Evolutionary conservation across 495 filamentous ascomycete genomes (phyloP), one percentile per base, ranked within the genome.

Genomic region (Usnea hakonensis): DNA sequence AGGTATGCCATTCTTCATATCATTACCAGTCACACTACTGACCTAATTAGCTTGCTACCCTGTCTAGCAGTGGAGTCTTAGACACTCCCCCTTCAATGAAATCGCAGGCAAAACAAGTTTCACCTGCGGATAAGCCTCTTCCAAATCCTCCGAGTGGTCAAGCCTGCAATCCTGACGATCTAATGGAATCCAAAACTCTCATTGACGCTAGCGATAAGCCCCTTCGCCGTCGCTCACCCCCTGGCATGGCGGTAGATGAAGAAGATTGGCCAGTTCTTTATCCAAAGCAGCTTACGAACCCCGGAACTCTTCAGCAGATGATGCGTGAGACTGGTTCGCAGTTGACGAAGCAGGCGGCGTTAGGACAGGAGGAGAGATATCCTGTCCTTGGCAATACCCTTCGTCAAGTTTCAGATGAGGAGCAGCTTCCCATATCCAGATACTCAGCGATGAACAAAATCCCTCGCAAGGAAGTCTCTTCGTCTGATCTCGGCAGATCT

Each of bases 201-300:
- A 68, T 71, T 55, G 69, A 71, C 57, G 69, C 68, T 19, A 62
- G 44, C 35, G 68, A 71, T 19, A 70, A 62, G 28, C 69, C 69
- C 13, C 48, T 71, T 14, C 66, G 61, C 21, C 68, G 66, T 35
- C 65, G 60, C 5, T 64, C 68, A 33, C 63, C 62, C 4, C 58
- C 52, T 5, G 60, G 57, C 1, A 57, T 44, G 36, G 48, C 59
- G 0, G 46, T 50, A 5, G 38, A 53, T 26, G 60, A 66, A 32
- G 65, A 71, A 67, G 66, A 70, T 23, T 71, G 69, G 69, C 69
- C 69, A 28, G 60, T 64, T 2, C 57, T 71, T 0, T 55, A 55
- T 30, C 68, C 68, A 36, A 37, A 56, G 28, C 61, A 50, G 33
- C 48, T 44, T 28, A 54, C 58, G 2, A 64, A 57, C 55, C 52